A percentile compares a stretch with the other conserved stretches of the same genome.
Conservation (phyloP, 2,329 filamentous ascomycete species). For the Talaromyces sp. region DNA sequence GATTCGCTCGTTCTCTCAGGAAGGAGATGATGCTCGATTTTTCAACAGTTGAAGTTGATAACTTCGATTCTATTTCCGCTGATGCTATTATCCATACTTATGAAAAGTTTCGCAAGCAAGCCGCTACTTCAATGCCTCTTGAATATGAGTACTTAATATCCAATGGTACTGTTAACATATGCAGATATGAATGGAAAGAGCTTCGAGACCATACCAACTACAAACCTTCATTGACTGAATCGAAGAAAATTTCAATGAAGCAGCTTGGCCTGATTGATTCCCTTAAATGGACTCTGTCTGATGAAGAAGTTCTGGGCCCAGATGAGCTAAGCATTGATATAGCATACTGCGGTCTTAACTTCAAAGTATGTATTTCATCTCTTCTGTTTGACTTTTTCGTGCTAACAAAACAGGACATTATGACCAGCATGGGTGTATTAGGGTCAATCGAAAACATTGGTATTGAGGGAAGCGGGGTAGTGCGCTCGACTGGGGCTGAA, state of each 20-base stretch:
- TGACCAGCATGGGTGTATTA: background rate
- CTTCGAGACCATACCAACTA: background rate
- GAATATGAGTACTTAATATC: background rate
- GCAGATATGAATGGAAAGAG: background rate
- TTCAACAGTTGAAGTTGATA: background rate
- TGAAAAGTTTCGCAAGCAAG: background rate
- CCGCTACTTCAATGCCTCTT: background rate
- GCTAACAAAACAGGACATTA: background rate
- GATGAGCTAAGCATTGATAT: background rate
- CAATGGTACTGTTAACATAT: background rate
- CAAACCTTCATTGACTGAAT: background rate
- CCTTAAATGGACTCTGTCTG: background rate
- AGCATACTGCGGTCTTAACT: background rate
- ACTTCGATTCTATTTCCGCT: background rate
- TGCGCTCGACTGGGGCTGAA: background rate
- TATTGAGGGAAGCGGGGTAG: background rate
- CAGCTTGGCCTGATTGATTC: background rate
- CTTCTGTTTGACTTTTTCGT: background rate
- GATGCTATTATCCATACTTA: background rate
- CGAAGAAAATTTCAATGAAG: background rate
- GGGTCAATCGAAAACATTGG: background rate
- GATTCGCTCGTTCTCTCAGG: background rate
- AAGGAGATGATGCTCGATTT: background rate
- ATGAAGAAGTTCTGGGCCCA: background rate
- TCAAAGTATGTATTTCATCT: background rate